Base-by-base conservation (phyloP, 1,139 yeast genomes). In the Yamadazyma diospyri region DNA sequence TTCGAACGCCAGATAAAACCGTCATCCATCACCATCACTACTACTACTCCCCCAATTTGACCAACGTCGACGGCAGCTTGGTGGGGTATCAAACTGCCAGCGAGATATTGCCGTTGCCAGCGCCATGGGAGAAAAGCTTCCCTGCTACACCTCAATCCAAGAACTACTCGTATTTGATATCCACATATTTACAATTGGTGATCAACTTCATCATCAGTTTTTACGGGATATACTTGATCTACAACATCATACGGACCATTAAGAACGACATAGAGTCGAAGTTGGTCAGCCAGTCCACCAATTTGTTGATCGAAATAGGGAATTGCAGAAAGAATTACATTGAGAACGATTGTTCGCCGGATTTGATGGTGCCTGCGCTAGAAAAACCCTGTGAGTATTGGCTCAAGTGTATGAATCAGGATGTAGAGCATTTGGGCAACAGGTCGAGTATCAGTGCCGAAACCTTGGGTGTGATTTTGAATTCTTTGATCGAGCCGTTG, bases 401-500 rank as follows among this genome's bases (percentile, higher is more conserved):
- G 85, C 65, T 64, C 36, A 65, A 69, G 34, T 81, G 89, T 46
- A 78, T 80, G 79, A 64, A 63, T 33, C 74, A 72, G 42, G 76
- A 76, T 34, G 75, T 80, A 3, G 47, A 53, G 41, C 49, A 64
- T 41, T 40, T 60, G 50, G 57, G 75, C 23, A 61, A 67, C 34
- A 61, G 61, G 35, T 71, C 81, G 5, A 65, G 64, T 38, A 63
- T 81, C 10, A 72, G 80, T 52, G 85, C 86, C 0, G 76, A 76
- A 38, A 76, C 82, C 0, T 45, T 81, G 2, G 88, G 87, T 0
- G 59, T 76, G 36, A 63, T 81, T 8, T 40, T 81, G n/a, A 80
- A 80, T 45, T 69, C 81, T 0, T 64, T 81, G 39, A 64, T 81
- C 13, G 84, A 80, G 42, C 84, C 85, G 0, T 67, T 83, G 28